Evolutionary conservation across 768 basidiomycete genomes (phyloP), one percentile per base, ranked within the genome.

Genomic region (Fistulinella prunicolor): DNA sequence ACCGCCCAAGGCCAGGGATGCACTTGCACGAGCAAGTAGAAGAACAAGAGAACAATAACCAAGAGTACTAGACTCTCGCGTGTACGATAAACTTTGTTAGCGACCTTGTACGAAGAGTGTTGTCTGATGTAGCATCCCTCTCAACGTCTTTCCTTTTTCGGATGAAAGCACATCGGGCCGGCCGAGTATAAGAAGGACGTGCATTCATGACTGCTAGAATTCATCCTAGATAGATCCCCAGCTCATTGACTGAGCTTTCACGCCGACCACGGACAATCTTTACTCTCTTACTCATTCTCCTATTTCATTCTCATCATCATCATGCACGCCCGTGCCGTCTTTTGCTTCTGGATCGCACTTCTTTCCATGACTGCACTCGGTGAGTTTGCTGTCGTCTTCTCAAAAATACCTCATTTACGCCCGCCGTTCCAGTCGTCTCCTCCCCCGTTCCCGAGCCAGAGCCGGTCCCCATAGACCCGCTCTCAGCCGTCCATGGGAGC

Each of bases 381-480:
- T 66, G 3, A n/a, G n/a, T n/a, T n/a, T n/a, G n/a, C n/a, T n/a
- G n/a, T n/a, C n/a, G n/a, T n/a, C n/a, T n/a, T n/a, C n/a, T n/a
- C n/a, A n/a, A n/a, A n/a, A n/a, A n/a, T n/a, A n/a, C n/a, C n/a
- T n/a, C n/a, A n/a, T n/a, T n/a, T n/a, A n/a, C n/a, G n/a, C n/a
- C n/a, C n/a, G n/a, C n/a, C n/a, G n/a, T n/a, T 34, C 6, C 13
- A 66, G 65, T n/a, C 20, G 38, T 46, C 23, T 51, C 66, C 8
- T 57, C 65, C 0, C 65, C 64, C 16, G 48, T 54, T 14, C 42
- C 62, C 3, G 53, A 51, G 8, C n/a, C n/a, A n/a, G n/a, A n/a
- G n/a, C n/a, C n/a, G n/a, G n/a, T n/a, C n/a, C n/a, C 59, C 10
- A 55, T 66, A 47, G 64, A 66, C 26, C 12, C 60, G 5, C 23